Evolutionary conservation across 352 stramenopile species (phyloP).

Genomic region (Pythium monospermum): DNA sequence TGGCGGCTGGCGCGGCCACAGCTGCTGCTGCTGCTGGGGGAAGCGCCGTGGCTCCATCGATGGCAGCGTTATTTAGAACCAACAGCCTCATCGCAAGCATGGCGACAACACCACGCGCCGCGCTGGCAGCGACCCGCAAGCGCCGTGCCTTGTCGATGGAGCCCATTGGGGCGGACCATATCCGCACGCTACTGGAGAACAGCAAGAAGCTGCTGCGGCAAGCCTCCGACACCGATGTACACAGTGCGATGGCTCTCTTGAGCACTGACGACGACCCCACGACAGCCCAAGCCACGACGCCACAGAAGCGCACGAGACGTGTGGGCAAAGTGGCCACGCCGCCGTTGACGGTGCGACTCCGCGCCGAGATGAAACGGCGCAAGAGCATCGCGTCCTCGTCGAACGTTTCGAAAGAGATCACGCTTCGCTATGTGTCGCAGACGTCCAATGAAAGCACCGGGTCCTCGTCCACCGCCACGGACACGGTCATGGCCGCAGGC

Average conservation of each 20-base stretch:
- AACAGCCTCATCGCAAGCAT: constrained; percentile 4
- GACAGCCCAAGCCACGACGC: background rate
- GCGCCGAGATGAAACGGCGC: constrained; percentile 13
- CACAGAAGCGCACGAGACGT: background rate
- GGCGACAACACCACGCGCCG: background rate
- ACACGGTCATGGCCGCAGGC: background rate
- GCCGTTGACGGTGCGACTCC: constrained; percentile 13
- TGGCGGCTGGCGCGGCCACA: background rate
- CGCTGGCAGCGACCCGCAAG: constrained; percentile 22
- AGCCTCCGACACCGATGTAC: constrained; percentile 9
- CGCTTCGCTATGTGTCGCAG: background rate
- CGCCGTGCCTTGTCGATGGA: constrained; percentile 62
- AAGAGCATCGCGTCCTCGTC: constrained; percentile 12
- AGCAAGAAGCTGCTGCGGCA: constrained; percentile 19
- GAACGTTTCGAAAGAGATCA: background rate
- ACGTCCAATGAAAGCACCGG: background rate
- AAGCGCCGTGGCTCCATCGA: background rate
- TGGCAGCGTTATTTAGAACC: no score
- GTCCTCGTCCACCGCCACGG: background rate
- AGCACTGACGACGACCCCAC: background rate
- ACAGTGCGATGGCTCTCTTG: background rate
- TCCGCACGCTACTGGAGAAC: constrained; percentile 42
- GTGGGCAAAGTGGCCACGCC: constrained; percentile 6
- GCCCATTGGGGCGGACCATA: constrained; percentile 55
- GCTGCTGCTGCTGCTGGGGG: background rate